Base-by-base conservation (phyloP, 495 filamentous ascomycete genomes). In the Xylaria cubensis region DNA sequence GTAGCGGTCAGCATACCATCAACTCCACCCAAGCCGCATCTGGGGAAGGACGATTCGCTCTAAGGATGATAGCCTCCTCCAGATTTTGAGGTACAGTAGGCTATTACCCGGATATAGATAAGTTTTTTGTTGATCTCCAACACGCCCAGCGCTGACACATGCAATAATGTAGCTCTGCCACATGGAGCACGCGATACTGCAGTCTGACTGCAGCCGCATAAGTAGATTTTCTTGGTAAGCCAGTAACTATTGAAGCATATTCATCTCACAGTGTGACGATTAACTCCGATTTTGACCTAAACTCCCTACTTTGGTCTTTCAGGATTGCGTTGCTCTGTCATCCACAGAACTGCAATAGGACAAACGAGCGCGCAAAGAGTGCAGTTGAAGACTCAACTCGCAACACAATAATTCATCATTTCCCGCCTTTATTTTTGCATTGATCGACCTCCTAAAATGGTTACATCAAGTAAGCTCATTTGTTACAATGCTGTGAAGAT, bases 1-100 rank as follows among this genome's bases (percentile, higher is more conserved):
- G 56, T 12, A 44, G 65, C 65, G 65, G 65, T 67, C 65, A 67
- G 44, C 41, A 39, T 56, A 24, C 46, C 46, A 64, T 63, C 4
- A 50, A 12, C 63, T 29, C 24, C 21, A 21, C 26, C 10, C 15
- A 50, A 12, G 42, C 8, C 7, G 4, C 36, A 65, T 46, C 63
- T 50, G 24, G 63, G 17, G 63, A 3, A 17, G 36, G 41, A 53
- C 64, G 12, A 24, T 8, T 21, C 3, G 4, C 5, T 39, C 59
- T 1, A n/a, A 17, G 41, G 4, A 21, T 9, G 21, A 62, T 4
- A 62, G 19, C 34, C 58, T 62, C 12, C 29, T 34, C 19, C 4
- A 13, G 21, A 26, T 17, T 34, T 58, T 17, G 3, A 12, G 26
- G 55, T 34, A 36, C 9, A 10, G 12, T n/a, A 24, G 15, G 3